Conservation (phyloP, 208 protist species). For the Trypanosoma boissoni region DNA sequence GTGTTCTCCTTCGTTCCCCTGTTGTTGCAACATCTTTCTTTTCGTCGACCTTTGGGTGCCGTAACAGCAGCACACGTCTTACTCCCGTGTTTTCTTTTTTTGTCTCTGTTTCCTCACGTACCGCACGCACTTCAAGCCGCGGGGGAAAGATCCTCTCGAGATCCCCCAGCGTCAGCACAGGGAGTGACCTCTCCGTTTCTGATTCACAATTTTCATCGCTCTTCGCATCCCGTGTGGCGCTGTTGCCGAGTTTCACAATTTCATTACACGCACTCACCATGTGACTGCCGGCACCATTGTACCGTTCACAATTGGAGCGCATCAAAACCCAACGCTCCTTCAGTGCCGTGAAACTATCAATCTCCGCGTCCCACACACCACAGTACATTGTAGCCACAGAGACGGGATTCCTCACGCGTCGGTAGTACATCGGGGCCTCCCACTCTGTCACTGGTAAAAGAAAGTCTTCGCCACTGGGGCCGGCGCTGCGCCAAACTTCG, state of each 20-base stretch:
- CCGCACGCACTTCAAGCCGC: conserved; percentile 6
- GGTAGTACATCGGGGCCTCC: conserved; percentile 71
- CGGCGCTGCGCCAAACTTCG: conserved; percentile 29
- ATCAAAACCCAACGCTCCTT: conserved; percentile 47
- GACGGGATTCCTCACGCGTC: conserved; percentile 44
- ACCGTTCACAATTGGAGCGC: conserved; percentile 47
- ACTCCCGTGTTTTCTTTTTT: too few relatives aligned
- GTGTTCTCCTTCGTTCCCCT: too few relatives aligned
- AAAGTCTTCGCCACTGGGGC: conserved; percentile 26
- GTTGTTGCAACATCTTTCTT: background rate
- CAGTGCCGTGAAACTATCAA: conserved; percentile 35
- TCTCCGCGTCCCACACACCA: conserved; percentile 28
- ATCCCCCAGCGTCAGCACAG: conserved; percentile 9
- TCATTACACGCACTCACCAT: conserved; percentile 30
- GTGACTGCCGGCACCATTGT: conserved; percentile 49
- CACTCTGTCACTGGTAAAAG: conserved; percentile 66
- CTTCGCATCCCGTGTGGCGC: conserved; percentile 48
- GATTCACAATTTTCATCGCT: conserved; percentile 24
- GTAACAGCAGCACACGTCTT: conserved; percentile 9
- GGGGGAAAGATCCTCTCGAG: conserved; percentile 32
- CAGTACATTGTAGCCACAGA: conserved; percentile 56
- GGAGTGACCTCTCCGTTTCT: background rate
- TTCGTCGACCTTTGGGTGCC: background rate
- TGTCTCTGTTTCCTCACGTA: background rate
- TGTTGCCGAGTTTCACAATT: conserved; percentile 36